Percentiles rank a stretch among this genome's conserved stretches.
Evolutionary conservation across 2,329 filamentous ascomycete genomes (phyloP).

Genomic region (Botrytis pseudocinerea): DNA sequence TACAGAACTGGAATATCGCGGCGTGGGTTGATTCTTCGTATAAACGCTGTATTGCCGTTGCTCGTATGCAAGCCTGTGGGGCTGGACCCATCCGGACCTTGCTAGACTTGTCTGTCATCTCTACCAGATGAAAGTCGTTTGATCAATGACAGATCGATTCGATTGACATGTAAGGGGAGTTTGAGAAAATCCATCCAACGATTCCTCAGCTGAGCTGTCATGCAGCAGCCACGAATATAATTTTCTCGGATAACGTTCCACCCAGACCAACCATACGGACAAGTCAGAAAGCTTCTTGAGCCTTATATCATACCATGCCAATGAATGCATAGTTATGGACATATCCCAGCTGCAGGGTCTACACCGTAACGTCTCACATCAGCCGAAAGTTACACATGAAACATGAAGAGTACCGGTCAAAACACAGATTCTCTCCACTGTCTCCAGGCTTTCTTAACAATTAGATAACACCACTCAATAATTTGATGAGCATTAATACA

Average conservation of each 20-base stretch:
- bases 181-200: not conserved
- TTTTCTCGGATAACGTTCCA: not conserved
- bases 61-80: not conserved
- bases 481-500: not conserved
- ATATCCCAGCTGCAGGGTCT: constrained; percentile 13
- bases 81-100: not conserved
- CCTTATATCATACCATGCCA: constrained; percentile 2
- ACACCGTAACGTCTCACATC: constrained; percentile 13
- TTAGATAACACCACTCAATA: not conserved
- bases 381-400: constrained; percentile 3
- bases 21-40: not conserved
- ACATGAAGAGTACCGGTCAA: not conserved
- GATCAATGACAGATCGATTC: not conserved
- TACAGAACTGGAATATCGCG: not conserved
- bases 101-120: not conserved
- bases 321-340: not conserved
- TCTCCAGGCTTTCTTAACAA: not conserved
- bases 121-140: not conserved
- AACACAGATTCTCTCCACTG: not conserved
- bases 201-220: constrained; percentile 14
- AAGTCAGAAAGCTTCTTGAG: not conserved
- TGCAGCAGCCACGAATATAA: constrained; percentile 4
- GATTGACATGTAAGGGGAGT: not conserved
- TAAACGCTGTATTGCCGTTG: not conserved
- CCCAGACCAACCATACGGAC: not conserved